Base-by-base conservation (phyloP, 495 filamentous ascomycete genomes). In the Neurospora sp. region DNA sequence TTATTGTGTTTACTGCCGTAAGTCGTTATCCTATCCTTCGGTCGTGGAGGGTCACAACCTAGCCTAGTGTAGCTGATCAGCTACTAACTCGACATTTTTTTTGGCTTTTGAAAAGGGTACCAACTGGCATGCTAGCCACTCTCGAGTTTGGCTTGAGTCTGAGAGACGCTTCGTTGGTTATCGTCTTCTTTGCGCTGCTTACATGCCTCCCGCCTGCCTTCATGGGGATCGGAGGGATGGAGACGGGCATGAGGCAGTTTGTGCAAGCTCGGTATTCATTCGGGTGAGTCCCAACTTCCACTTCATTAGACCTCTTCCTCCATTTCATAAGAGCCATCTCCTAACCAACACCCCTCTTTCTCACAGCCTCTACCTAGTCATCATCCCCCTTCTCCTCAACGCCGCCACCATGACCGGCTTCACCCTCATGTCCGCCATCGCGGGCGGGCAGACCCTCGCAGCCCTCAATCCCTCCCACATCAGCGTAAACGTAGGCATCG, bases 191-290 rank as follows among this genome's bases (percentile, higher is more conserved):
- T 71, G 82, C 82, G 62, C 77, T 88, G 70, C 78, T 88, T 16
- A 86, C 82, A 40, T 84, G 83, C 3, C 75, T 87, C 37, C 86
- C 85, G 0, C 84, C 86, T 5, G 86, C 86, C 12, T 89, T 87
- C 75, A 85, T 89, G 77, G 84, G 84, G 37, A 86, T 85, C 35
- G 84, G 84, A 40, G 86, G 85, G 10, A 82, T 85, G 46, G 76
- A 83, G 8, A 88, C 86, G 10, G 87, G 87, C 5, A 75, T 89
- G 76, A 80, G 87, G n/a, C 87, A 88, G 80, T 84, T 88, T 75
- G 83, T 88, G 4, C 82, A 86, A 72, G 86, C 86, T 12, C 81
- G 87, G 42, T 89, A 87, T 73, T 85, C 84, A 16, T 89, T 88
- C 38, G 87, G 87, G 81, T 88, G 66, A 72, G 81, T 70, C 23